Percentiles rank a stretch among this genome's conserved stretches.
Conservation (phyloP, 208 protist species). For the Wallacemonas sp. region DNA sequence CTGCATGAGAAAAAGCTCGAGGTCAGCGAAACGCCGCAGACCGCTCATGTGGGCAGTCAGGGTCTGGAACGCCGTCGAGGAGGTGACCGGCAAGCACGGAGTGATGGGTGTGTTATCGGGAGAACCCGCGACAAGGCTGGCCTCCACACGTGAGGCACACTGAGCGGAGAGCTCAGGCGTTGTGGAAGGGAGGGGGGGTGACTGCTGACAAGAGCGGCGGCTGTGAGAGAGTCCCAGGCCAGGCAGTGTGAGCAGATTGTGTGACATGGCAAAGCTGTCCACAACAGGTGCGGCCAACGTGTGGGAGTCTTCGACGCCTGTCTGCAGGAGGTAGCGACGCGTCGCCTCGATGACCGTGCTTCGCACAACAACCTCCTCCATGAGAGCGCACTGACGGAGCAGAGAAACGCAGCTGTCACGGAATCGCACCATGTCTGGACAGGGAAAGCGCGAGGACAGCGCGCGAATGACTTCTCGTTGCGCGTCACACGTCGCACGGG, state of each 20-base stretch:
- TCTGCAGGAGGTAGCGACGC: not conserved
- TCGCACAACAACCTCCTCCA: slow-evolving; percentile 29
- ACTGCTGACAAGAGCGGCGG: too few relatives aligned
- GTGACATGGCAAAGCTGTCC: too few relatives aligned
- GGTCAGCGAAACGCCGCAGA: slow-evolving; percentile 5
- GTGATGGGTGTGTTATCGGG: too few relatives aligned
- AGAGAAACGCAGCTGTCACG: slow-evolving; percentile 6
- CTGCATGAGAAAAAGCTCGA: slow-evolving; percentile 5
- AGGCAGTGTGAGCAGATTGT: too few relatives aligned
- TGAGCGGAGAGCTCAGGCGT: too few relatives aligned
- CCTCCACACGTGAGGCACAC: too few relatives aligned
- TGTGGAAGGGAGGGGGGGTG: too few relatives aligned
- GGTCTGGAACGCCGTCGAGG: not conserved
- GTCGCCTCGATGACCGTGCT: slow-evolving; percentile 16
- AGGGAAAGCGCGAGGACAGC: slow-evolving; percentile 13
- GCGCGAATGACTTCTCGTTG: slow-evolving; percentile 3
- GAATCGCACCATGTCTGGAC: slow-evolving; percentile 2
- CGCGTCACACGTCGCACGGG: not conserved
- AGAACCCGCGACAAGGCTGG: too few relatives aligned
- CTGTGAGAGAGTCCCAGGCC: too few relatives aligned
- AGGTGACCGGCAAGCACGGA: too few relatives aligned
- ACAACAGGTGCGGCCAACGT: too few relatives aligned
- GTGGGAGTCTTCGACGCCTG: too few relatives aligned
- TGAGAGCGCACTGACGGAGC: slow-evolving; percentile 1
- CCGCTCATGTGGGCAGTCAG: not conserved